Conservation (phyloP, 2,329 filamentous ascomycete genomes). For the Microcyclosporella mali region DNA sequence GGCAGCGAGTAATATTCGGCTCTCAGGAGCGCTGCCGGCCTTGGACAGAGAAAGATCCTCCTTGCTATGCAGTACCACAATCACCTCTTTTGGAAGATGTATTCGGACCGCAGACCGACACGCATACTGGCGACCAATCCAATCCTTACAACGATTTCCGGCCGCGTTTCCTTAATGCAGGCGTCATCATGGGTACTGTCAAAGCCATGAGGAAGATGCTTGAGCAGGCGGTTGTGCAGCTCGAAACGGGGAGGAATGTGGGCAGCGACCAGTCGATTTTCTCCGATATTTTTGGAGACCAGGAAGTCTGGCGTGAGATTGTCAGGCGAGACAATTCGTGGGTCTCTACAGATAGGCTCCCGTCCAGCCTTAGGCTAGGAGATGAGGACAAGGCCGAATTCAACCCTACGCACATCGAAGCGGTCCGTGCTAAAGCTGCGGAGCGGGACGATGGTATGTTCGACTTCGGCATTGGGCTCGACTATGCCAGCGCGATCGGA, state of each 20-base stretch:
- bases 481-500: constrained; percentile 24
- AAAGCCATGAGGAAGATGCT: constrained; percentile 26
- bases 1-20: constrained; percentile 51
- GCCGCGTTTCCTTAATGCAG: constrained; percentile 37
- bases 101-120: constrained; percentile 44
- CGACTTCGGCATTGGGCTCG: constrained; percentile 29
- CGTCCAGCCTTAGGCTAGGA: constrained; percentile 8
- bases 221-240: constrained; percentile 29
- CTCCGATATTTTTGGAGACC: constrained; percentile 28
- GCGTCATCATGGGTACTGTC: constrained; percentile 21
- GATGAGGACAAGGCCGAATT: constrained; percentile 7
- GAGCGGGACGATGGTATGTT: constrained; percentile 38
- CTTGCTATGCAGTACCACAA: constrained; percentile 49
- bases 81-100: constrained; percentile 46
- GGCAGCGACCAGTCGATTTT: constrained; percentile 35
- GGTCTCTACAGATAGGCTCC: constrained; percentile 1
- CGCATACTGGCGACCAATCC: constrained; percentile 37
- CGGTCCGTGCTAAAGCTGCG: constrained; percentile 21
- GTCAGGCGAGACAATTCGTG: constrained; percentile 34
- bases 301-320: constrained; percentile 27
- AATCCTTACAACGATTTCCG: constrained; percentile 35
- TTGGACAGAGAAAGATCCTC: constrained; percentile 37
- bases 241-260: constrained; percentile 19
- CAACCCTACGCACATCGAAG: constrained; percentile 16
- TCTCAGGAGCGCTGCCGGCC: constrained; percentile 50